Evolutionary conservation across 192 early-diverging fungal species (phyloP).

Genomic region (Coemansia sp.): DNA sequence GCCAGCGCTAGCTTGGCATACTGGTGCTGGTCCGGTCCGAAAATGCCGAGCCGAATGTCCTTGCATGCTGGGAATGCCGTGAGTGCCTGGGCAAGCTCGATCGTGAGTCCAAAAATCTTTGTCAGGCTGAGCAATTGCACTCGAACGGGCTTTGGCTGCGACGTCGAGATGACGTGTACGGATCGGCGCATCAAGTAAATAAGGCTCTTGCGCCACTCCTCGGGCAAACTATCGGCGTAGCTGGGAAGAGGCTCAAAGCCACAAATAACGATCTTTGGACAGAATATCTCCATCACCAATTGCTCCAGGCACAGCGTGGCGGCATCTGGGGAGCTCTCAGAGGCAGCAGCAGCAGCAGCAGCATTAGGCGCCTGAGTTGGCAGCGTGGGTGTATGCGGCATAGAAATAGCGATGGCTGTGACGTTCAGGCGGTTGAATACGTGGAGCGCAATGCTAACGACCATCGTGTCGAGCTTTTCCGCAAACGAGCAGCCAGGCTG

Average conservation of each 20-base stretch:
- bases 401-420: constrained; percentile 22
- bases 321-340: background rate
- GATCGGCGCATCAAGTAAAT: constrained; percentile 28
- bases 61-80: constrained; percentile 14
- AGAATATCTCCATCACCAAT: constrained; percentile 25
- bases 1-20: constrained; percentile 42
- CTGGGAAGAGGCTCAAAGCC: constrained; percentile 38
- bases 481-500: background rate
- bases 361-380: background rate
- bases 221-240: constrained; percentile 26
- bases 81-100: constrained; percentile 35
- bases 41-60: constrained; percentile 30
- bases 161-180: constrained; percentile 29
- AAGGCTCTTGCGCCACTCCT: constrained; percentile 32
- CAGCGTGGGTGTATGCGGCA: background rate
- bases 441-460: constrained; percentile 33
- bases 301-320: constrained; percentile 16
- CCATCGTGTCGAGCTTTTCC: constrained; percentile 14
- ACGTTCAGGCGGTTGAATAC: constrained; percentile 30
- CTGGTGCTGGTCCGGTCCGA: constrained; percentile 29
- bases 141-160: constrained; percentile 38
- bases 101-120: constrained; percentile 21
- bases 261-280: constrained; percentile 30
- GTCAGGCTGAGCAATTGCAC: constrained; percentile 35
- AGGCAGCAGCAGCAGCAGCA: background rate